These are phyloP conservation scores for Colletotrichum ledebouriae DNA, from an alignment of 2,329 filamentous ascomycete species.

Conservation along the genomic window DNA sequence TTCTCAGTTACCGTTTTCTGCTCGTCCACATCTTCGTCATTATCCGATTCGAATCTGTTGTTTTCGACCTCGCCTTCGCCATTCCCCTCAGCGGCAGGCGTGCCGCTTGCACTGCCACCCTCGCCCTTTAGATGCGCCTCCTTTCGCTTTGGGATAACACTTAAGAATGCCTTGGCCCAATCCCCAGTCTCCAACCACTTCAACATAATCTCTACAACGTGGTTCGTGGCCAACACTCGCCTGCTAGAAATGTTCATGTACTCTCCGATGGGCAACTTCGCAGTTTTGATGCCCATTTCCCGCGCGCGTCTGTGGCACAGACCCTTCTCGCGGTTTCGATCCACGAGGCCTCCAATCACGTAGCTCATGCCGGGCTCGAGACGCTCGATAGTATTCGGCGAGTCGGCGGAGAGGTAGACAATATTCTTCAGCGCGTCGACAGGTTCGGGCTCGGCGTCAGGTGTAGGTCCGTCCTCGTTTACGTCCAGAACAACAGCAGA, in stretches of 20 bases:
- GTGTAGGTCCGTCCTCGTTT: conserved; percentile 51
- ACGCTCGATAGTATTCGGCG: conserved; percentile 83
- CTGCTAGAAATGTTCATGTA: conserved; percentile 92
- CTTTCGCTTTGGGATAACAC: conserved; percentile 92
- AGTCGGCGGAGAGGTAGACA: conserved; percentile 93
- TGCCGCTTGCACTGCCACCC: conserved; percentile 42
- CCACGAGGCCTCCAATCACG: conserved; percentile 93
- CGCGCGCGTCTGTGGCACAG: conserved; percentile 88
- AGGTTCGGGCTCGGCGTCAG: conserved; percentile 49
- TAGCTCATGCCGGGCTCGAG: conserved; percentile 92
- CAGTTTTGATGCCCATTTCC: conserved; percentile 83
- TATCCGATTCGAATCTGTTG: conserved; percentile 46
- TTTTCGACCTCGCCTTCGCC: conserved; percentile 46
- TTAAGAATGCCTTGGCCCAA: conserved; percentile 91
- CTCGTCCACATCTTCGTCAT: conserved; percentile 49
- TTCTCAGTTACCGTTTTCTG: conserved; percentile 43
- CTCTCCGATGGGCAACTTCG: conserved; percentile 93
- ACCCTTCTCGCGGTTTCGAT: conserved; percentile 96
- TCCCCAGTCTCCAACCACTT: conserved; percentile 91
- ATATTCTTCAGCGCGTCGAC: conserved; percentile 61
- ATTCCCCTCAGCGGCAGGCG: conserved; percentile 45
- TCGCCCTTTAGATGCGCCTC: conserved; percentile 74
- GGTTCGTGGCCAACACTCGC: conserved; percentile 90
- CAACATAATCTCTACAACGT: conserved; percentile 97
- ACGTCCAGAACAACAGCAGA: conserved; percentile 51